Evolutionary conservation across 2,329 filamentous ascomycete species (phyloP).

Genomic region (Penicillium verrucosum): DNA sequence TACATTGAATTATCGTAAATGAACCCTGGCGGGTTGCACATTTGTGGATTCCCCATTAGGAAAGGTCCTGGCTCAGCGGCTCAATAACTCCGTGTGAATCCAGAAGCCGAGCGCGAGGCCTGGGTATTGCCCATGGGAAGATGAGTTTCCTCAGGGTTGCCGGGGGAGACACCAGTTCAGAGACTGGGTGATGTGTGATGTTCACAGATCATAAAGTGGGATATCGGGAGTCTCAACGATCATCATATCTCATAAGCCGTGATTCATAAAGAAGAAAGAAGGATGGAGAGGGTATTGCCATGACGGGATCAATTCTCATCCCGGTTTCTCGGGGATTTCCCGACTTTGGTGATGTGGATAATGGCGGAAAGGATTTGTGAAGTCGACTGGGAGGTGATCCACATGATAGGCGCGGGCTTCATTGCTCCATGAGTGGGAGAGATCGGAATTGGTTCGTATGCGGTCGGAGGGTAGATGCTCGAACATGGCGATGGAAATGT

Average conservation of each 20-base stretch:
- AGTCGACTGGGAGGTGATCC: conserved; percentile 23
- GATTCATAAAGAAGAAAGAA: conserved; percentile 12
- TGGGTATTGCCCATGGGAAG: not conserved
- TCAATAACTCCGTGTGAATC: not conserved
- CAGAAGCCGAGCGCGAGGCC: conserved; percentile 6
- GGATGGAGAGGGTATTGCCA: not conserved
- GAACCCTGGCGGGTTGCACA: not conserved
- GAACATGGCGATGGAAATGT: conserved; percentile 40
- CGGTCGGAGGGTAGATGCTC: conserved; percentile 28
- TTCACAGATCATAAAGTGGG: not conserved
- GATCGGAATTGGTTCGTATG: conserved; percentile 24
- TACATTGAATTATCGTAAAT: not conserved
- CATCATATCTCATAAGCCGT: conserved; percentile 19
- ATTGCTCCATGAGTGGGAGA: conserved; percentile 30
- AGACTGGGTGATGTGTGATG: not conserved
- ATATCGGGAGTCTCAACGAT: conserved; percentile 9
- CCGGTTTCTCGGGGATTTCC: conserved; percentile 13
- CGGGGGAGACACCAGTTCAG: not conserved
- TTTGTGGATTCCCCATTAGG: not conserved
- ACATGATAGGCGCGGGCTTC: conserved; percentile 27
- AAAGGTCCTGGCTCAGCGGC: not conserved
- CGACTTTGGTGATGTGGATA: conserved; percentile 10
- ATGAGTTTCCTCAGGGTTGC: not conserved
- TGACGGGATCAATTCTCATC: conserved; percentile 4
- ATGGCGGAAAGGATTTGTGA: conserved; percentile 17